Base-by-base conservation (phyloP, 2,329 filamentous ascomycete genomes). In the Fusarium sp. region DNA sequence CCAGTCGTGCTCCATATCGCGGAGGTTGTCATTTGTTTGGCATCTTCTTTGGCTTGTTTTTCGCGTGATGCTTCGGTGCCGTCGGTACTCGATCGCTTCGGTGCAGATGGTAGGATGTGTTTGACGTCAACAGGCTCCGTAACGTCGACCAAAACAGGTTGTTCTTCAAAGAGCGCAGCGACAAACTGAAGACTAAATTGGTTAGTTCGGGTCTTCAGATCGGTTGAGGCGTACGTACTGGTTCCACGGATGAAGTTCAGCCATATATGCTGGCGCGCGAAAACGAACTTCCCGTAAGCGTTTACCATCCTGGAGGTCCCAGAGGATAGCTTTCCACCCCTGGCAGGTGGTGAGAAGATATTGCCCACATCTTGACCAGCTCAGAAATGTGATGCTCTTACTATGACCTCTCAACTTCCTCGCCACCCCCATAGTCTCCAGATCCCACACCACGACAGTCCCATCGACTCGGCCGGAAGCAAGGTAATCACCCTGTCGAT, bases 361-460 rank as follows among this genome's bases (percentile, higher is more conserved):
- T 70, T 93, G 88, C 25, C 96, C 95, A 80, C 94, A 93, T 73
- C 91, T 87, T 52, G 95, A 97, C 96, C 96, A 99, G 82, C 94
- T 97, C 62, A 99, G 80, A 51, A 93, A 97, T 72, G 97, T 95
- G 58, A 99, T 94, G 77, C 96, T 95, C 76, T 93, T 90, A 50
- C 92, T 97, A 80, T 99, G 96, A 14, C 95, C 96, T 69, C 93
- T 89, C 67, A 99, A 84, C 81, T 98, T 99, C 76, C 94, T 91
- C 60, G 96, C 96, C 6, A 98, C 93, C 37, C 96, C 95, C 85
- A 96, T 97, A 11, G 96, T 99, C 80, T 99, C 96, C 49, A 98
- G 88, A 77, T 99, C 96, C 86, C 97, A 99, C 46, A 99, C 92
- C 56, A 97, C 93, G 40, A 99, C 92, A 7, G 93, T 96, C 71